phyloP scores from a whole-genome alignment of 2,329 filamentous ascomycete species.

The Diplocarpon mali region DNA sequence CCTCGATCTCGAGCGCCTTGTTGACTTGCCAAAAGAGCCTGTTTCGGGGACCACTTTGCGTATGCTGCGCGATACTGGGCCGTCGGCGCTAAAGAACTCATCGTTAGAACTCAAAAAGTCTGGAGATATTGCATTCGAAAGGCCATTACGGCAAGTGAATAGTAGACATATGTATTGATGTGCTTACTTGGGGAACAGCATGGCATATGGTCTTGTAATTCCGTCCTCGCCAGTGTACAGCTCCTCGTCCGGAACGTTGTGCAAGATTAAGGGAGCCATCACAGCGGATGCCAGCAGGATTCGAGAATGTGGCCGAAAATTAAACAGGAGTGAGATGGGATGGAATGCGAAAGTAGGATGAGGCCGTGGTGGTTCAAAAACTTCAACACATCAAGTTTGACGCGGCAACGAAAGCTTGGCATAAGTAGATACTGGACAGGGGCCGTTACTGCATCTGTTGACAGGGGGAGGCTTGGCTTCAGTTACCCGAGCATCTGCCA shows the following conservation, averaged over 20 bases:
- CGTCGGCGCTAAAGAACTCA: conserved; percentile 37
- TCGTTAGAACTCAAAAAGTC: conserved; percentile 3
- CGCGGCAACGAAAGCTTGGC: background rate
- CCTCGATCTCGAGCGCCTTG: conserved; percentile 48
- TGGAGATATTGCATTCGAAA: background rate
- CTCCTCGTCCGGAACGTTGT: conserved; percentile 59
- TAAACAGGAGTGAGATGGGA: background rate
- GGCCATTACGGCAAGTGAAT: conserved; percentile 1
- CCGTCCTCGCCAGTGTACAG: conserved; percentile 56
- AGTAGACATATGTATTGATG: background rate
- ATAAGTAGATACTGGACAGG: background rate
- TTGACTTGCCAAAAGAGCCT: conserved; percentile 58
- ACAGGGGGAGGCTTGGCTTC: too few relatives aligned
- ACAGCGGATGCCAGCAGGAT: conserved; percentile 6
- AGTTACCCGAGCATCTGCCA: background rate
- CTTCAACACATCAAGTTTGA: too few relatives aligned
- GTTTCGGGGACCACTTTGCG: conserved; percentile 47
- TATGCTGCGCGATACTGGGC: conserved; percentile 36
- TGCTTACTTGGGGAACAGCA: conserved; percentile 52
- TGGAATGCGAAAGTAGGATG: background rate
- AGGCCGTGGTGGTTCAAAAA: too few relatives aligned
- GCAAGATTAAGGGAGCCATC: conserved; percentile 56
- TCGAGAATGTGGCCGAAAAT: background rate
- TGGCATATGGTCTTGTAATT: conserved; percentile 52
- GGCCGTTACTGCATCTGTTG: background rate